Evolutionary conservation across 768 basidiomycete genomes (phyloP).

Genomic region (Collybia sp.): DNA sequence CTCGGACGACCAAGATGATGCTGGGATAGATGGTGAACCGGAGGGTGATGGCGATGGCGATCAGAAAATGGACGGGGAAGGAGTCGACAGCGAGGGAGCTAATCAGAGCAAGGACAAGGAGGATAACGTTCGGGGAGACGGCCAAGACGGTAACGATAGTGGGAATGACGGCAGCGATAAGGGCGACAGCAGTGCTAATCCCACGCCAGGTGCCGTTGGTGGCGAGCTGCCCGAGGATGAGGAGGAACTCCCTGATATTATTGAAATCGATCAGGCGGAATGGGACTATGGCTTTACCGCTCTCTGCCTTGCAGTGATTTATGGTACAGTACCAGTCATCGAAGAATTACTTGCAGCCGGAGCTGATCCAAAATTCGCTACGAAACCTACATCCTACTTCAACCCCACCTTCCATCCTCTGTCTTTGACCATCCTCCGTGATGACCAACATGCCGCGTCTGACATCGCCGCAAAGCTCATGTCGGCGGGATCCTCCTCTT

Average conservation of each 20-base stretch:
- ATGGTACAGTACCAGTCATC: slow-evolving; percentile 36
- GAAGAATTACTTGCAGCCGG: slow-evolving; percentile 43
- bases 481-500: slow-evolving; percentile 33
- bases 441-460: slow-evolving; percentile 35
- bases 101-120: slow-evolving; percentile 16
- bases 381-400: slow-evolving; percentile 19
- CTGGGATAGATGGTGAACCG: slow-evolving; percentile 14
- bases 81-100: slow-evolving; percentile 19
- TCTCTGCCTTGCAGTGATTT: slow-evolving; percentile 46
- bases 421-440: slow-evolving; percentile 31
- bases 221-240: slow-evolving; percentile 44
- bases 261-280: slow-evolving; percentile 48
- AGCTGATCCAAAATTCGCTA: slow-evolving; percentile 36
- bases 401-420: slow-evolving; percentile 29
- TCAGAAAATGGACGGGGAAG: slow-evolving; percentile 17
- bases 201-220: slow-evolving; percentile 6
- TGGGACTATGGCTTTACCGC: slow-evolving; percentile 58
- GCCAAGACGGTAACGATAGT: slow-evolving; percentile 8
- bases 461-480: slow-evolving; percentile 35
- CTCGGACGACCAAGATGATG: slow-evolving; percentile 33
- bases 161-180: slow-evolving; percentile 8
- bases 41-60: slow-evolving; percentile 24
- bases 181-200: slow-evolving; percentile 7
- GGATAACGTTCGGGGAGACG: slow-evolving; percentile 6
- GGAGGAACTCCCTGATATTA: slow-evolving; percentile 44